Evolutionary conservation across 75 land plant genomes (phyloP), one percentile per base, ranked within the genome.

Genomic region (Pinus tabuliformis): DNA sequence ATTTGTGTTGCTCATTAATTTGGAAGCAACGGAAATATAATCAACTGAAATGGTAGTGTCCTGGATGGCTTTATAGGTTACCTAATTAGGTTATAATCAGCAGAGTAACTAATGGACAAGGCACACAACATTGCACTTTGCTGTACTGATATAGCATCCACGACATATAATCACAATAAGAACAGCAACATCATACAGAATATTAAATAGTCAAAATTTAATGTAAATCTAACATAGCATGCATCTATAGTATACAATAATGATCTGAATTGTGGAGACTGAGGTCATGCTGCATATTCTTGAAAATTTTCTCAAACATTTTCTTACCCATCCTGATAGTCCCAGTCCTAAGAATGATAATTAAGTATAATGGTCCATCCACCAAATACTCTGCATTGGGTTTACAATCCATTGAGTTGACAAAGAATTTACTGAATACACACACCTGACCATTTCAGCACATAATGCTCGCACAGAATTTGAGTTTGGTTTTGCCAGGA

Each of bases 401-500:
- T 39, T n/a, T 9, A 1, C 42, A 11, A 68, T 42, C 52, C 64
- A n/a, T 39, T 30, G 20, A 63, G 28, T 63, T 66, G 33, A 39
- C 22, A 66, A 17, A 73, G 18, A 73, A 57, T 57, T 78, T 20
- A 60, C 20, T 60, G 39, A 73, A 66, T 45, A 59, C 59, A 49
- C 88, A 62, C 76, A 97, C 99, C 89, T 90, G 82, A 92, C 83
- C 93, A 97, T 92, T 75, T 94, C 91, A 33, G 83, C 83, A 83
- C 91, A 94, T 42, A 94, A 76, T 58, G 76, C 84, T 56, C 73
- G 84, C 62, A 94, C 98, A 58, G 89, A 76, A 58, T 56, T 64
- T 73, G 95, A 89, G 79, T 97, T 92, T 62, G 99, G 99, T 80
- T 97, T 97, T 45, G 90, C 81, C 73, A 97, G 79, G 61, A 97